Conservation (phyloP, 2,329 filamentous ascomycete genomes). For the Alternaria dauci region DNA sequence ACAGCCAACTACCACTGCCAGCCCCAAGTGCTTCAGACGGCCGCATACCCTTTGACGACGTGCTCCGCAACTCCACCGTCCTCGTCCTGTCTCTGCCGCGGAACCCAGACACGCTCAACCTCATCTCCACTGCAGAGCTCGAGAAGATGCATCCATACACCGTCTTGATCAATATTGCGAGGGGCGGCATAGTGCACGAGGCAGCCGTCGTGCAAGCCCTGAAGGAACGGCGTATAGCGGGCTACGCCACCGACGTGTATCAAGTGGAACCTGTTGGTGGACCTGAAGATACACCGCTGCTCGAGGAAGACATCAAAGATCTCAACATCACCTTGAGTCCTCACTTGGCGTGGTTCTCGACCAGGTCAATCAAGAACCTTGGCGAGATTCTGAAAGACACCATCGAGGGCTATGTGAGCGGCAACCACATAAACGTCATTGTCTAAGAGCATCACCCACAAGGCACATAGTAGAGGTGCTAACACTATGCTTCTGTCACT, state of each 20-base stretch:
- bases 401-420: conserved; percentile 57
- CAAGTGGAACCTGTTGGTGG: conserved; percentile 57
- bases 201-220: conserved; percentile 57
- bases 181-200: conserved; percentile 63
- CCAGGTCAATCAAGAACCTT: conserved; percentile 58
- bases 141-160: conserved; percentile 55
- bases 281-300: conserved; percentile 53
- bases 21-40: conserved; percentile 24
- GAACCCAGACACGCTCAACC: conserved; percentile 42
- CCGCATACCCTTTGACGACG: conserved; percentile 50
- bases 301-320: conserved; percentile 54
- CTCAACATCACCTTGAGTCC: conserved; percentile 62
- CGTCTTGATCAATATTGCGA: conserved; percentile 59
- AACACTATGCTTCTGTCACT: neutral
- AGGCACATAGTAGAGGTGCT: neutral
- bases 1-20: conserved; percentile 13
- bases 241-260: conserved; percentile 63
- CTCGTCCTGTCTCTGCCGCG: conserved; percentile 50
- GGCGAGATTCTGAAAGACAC: conserved; percentile 56
- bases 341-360: conserved; percentile 64
- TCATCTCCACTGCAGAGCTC: conserved; percentile 53
- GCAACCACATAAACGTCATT: conserved; percentile 52
- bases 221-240: conserved; percentile 56
- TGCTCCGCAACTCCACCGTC: conserved; percentile 49
- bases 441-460: conserved; percentile 14